Percentiles rank a stretch among this genome's conserved stretches.
Conservation (phyloP, 306 rosid species). For the Canavalia gladiata region DNA sequence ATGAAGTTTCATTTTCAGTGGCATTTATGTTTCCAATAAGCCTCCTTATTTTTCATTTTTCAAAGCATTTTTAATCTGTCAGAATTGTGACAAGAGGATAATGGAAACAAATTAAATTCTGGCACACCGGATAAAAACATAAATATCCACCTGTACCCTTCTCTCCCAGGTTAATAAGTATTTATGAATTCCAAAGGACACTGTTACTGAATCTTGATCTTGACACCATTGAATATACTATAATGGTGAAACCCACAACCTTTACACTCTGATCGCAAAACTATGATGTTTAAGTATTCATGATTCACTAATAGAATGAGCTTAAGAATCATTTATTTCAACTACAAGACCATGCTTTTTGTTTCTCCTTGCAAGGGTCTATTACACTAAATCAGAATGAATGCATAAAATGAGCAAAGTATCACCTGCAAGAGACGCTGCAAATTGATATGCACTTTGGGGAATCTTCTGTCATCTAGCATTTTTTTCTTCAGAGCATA, state of each 20-base stretch:
- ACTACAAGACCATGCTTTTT: not conserved
- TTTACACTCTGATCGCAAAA: slow-evolving; percentile 4
- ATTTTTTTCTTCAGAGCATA: slow-evolving; percentile 89
- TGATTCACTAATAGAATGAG: not conserved
- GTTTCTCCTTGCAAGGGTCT: not conserved
- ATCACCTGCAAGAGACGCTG: slow-evolving; percentile 96
- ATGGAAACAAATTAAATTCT: not conserved
- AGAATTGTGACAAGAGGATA: not conserved
- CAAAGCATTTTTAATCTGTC: slow-evolving; percentile 16
- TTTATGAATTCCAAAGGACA: slow-evolving; percentile 9
- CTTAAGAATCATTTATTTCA: slow-evolving; percentile 20
- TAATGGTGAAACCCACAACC: slow-evolving; percentile 12
- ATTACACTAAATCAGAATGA: slow-evolving; percentile 11
- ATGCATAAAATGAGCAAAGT: slow-evolving; percentile 37
- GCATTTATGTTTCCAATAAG: slow-evolving; percentile 8
- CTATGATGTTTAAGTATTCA: not conserved
- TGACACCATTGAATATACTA: not conserved
- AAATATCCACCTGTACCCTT: not conserved
- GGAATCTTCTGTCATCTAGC: slow-evolving; percentile 98
- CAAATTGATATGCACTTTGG: slow-evolving; percentile 90
- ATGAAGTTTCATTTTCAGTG: not conserved
- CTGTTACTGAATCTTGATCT: slow-evolving; percentile 11
- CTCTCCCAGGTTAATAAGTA: not conserved
- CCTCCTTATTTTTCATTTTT: not conserved
- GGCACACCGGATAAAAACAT: not conserved